Base-by-base conservation (phyloP, 768 basidiomycete species). In the Trichaptum fuscoviolaceum region DNA sequence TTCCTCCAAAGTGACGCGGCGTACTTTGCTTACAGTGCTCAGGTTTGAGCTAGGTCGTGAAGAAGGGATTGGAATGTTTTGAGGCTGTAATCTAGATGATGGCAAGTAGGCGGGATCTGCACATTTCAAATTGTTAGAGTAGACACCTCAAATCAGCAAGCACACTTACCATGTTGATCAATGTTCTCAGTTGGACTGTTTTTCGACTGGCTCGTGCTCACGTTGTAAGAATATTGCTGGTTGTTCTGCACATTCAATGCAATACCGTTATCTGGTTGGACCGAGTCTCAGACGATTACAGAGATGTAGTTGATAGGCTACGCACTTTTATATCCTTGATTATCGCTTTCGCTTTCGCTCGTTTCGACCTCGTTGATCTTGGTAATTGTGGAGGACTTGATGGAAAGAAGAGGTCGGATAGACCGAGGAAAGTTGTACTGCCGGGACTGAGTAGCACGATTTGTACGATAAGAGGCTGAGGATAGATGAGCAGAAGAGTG, bases 351-450 rank as follows among this genome's bases (percentile, higher is more conserved):
- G 30, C 74, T 77, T 64, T 83, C 84, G 59, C 77, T 79, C 17
- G 71, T 71, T 62, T 84, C 83, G 7, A 74, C 65, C 69, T 83
- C 81, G 57, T 80, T 81, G 34, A 86, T 84, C 65, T 83, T 81
- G 69, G 86, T 85, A 62, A 84, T 78, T 30, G 77, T 75, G 26
- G 73, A 70, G 24, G 24, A 25, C 8, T 61, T 25, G 24, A 25
- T 61, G 25, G 59, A 34, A 9, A 61, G 24, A 17, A 25, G 59
- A 34, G 59, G 59, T 25, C 59, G 59, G 17, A 9, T 61, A 17
- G 59, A 5, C 15, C 25, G 4, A 25, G 59, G 59, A 34, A 61
- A 24, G 24, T 34, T 52, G 20, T 52, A 25, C 59, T 61, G 59
- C 30, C 25, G 30, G 23, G 59, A 12, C 59, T 61, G 59, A 61